Evolutionary conservation across 139 green algal genomes (phyloP).

Genomic region (Chlamydomonas schloesseri): DNA sequence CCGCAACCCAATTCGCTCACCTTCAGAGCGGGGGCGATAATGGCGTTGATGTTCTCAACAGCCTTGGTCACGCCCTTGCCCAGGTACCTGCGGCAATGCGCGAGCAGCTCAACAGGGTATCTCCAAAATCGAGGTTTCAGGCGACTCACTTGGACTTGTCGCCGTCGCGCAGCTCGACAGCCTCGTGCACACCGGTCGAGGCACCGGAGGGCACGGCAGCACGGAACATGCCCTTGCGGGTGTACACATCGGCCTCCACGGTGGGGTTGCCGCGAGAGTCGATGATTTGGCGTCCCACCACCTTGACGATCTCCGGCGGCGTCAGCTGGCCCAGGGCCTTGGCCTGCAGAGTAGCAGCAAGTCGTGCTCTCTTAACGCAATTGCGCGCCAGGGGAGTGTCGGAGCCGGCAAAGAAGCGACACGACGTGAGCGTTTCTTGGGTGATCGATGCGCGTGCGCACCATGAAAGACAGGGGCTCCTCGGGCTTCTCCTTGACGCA

Average conservation of each 20-base stretch:
- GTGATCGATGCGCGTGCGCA: constrained; percentile 37
- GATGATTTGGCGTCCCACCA: constrained; percentile 95
- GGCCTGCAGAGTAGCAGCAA: constrained; percentile 51
- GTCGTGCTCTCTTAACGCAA: too few species aligned
- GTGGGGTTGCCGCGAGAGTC: constrained; percentile 99
- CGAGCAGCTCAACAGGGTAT: too few species aligned
- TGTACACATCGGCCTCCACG: constrained; percentile 92
- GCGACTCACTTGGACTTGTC: constrained; percentile 78
- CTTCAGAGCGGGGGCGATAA: constrained; percentile 92
- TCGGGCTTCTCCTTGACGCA: constrained; percentile 92
- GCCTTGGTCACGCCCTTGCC: constrained; percentile 97
- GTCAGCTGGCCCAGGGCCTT: constrained; percentile 72
- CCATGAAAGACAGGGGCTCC: constrained; percentile 93
- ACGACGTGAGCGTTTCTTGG: not conserved
- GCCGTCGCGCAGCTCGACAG: constrained; percentile 96
- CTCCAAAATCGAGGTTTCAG: not conserved
- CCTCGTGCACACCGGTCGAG: constrained; percentile 97
- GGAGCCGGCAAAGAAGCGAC: too few species aligned
- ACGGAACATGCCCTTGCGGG: constrained; percentile 91
- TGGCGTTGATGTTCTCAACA: constrained; percentile 96
- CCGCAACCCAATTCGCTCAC: constrained; percentile 48
- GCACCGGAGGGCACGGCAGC: constrained; percentile 94
- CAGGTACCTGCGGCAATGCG: constrained; percentile 72
- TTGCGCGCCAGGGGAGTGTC: too few species aligned
- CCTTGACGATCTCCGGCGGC: constrained; percentile 85